These are phyloP conservation scores for Colletotrichum tropicicola DNA, from an alignment of 2,329 filamentous ascomycete species.

Conservation along the genomic window DNA sequence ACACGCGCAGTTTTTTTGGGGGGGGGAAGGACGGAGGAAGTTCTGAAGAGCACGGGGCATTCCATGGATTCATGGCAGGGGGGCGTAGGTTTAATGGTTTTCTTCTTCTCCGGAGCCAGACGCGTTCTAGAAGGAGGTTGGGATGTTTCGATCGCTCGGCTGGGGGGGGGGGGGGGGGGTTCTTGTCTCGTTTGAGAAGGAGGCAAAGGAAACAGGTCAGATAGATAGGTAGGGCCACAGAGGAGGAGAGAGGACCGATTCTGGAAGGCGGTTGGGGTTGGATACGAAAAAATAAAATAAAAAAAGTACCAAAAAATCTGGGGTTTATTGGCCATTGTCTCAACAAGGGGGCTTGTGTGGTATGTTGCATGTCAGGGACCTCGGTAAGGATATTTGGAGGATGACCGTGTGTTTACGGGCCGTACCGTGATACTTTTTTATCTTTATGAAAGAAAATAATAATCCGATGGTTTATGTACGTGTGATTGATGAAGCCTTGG, in stretches of 20 bases:
- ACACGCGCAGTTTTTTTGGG: neutral
- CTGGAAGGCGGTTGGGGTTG: neutral
- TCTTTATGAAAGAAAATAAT: no score
- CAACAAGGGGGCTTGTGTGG: no score
- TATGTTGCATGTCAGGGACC: no score
- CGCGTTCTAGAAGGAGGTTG: conserved; percentile 3
- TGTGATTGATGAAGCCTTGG: neutral
- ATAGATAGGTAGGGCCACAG: neutral
- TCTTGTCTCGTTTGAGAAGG: conserved; percentile 4
- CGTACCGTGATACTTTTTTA: no score
- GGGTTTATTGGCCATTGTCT: no score
- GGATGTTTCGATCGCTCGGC: neutral
- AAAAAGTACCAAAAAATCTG: no score
- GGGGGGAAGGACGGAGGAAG: neutral
- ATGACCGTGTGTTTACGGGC: no score
- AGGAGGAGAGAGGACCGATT: neutral
- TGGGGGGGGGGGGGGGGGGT: no score
- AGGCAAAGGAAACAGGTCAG: neutral
- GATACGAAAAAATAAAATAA: no score
- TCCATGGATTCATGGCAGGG: neutral
- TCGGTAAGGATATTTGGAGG: no score
- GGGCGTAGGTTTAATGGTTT: neutral
- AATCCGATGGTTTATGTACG: no score
- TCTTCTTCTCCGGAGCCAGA: neutral
- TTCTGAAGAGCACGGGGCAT: no score